Evolutionary conservation across 108 stramenopile genomes (phyloP), one percentile per base, ranked within the genome.

Genomic region (Stephanodiscus triporus): DNA sequence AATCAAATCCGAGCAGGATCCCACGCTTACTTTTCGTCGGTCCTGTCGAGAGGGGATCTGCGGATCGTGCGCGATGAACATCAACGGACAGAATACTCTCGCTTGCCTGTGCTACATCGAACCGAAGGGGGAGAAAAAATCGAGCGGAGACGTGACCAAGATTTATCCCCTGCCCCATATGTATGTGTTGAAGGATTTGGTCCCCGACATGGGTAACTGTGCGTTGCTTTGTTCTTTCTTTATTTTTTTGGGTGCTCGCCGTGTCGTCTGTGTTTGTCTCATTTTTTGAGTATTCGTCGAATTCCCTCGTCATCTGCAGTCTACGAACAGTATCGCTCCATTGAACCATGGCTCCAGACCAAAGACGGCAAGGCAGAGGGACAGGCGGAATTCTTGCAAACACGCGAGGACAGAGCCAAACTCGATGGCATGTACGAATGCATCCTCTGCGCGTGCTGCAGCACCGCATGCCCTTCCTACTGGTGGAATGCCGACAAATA

Each of bases 141-240:
- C 57, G 43, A 82, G 80, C 45, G 78, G 75, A 23, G 85, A 85
- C 64, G 89, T 96, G 13, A 87, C 80, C 55, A 97, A 96, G 84
- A 95, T 99, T 78, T 96, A 99, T 84, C 98, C 98, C 1, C 85
- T 99, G 64, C 98, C 98, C 8, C 98, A 99, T 93, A 99, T 99
- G 98, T 97, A 96, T 75, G 97, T 99, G 17, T 63, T 98, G 66
- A 99, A 99, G 83, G 98, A 99, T 84, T 84, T 99, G 56, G 98
- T 99, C 2, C 97, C 98, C 0, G 98, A 99, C 76, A 94, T 99
- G 95, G 91, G 91, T 49, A 97, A 98, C 84, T 99, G 74, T 75
- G 34, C 49, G 74, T 67, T 13, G 3, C 1, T 23, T 9, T 4
- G 2, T 49, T 49, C 4, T 8, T 9, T 22, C 51, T 20, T 23